Evolutionary conservation across 495 filamentous ascomycete genomes (phyloP).

Genomic region (Aspergillus olivimuriae): DNA sequence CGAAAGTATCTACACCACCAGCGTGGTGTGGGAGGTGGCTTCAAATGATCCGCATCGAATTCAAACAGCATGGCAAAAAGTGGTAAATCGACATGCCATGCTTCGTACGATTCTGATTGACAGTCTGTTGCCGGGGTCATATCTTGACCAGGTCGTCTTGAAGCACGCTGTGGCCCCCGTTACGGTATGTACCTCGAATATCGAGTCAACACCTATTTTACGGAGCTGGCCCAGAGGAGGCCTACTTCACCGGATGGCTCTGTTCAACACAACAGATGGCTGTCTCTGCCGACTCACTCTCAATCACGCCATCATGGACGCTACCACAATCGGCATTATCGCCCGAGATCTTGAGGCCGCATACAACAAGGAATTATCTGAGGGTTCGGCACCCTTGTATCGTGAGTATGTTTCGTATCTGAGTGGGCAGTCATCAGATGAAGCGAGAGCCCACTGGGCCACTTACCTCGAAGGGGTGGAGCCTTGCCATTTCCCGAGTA

Average conservation of each 20-base stretch:
- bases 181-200: too few relatives aligned
- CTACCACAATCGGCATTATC: slow-evolving; percentile 20
- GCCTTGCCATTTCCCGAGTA: slow-evolving; percentile 39
- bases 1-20: neutral
- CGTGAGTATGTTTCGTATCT: slow-evolving; percentile 41
- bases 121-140: slow-evolving; percentile 19
- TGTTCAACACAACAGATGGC: slow-evolving; percentile 16
- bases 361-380: slow-evolving; percentile 24
- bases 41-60: slow-evolving; percentile 6
- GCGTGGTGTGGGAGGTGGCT: neutral
- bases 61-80: slow-evolving; percentile 23
- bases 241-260: slow-evolving; percentile 25
- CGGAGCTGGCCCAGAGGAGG: slow-evolving; percentile 1
- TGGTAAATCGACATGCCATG: slow-evolving; percentile 20
- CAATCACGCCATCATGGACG: slow-evolving; percentile 37
- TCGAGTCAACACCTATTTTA: too few relatives aligned
- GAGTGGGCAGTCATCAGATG: slow-evolving; percentile 14
- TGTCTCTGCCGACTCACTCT: slow-evolving; percentile 38
- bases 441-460: slow-evolving; percentile 36
- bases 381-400: slow-evolving; percentile 29
- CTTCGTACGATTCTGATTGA: slow-evolving; percentile 25
- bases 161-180: slow-evolving; percentile 6
- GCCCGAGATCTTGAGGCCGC: slow-evolving; percentile 23
- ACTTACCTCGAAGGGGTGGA: slow-evolving; percentile 27
- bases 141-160: slow-evolving; percentile 34